Percentiles rank a stretch among this genome's conserved stretches.
phyloP scores from a whole-genome alignment of 192 early-diverging fungal species.

The Ambispora gerdemannii region DNA sequence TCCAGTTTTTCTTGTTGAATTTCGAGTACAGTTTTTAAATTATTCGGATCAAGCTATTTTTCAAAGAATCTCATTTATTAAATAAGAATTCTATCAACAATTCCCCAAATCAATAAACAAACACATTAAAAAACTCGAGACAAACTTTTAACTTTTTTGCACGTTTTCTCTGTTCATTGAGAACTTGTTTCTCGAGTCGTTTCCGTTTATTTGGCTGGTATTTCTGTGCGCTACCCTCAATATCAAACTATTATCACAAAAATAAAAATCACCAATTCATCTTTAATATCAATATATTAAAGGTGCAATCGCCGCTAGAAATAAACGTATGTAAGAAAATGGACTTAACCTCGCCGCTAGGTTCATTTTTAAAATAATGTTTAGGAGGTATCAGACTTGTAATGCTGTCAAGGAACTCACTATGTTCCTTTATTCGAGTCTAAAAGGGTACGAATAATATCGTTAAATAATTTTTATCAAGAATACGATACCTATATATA shows the following conservation, averaged over 20 bases:
- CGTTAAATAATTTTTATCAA: not conserved
- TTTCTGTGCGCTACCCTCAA: constrained; percentile 31
- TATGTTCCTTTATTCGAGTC: constrained; percentile 17
- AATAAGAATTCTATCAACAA: not conserved
- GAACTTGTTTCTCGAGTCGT: constrained; percentile 68
- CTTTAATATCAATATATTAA: no score
- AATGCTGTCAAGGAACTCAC: constrained; percentile 3
- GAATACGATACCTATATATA: not conserved
- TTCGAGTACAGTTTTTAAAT: constrained; percentile 64
- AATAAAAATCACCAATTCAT: no score
- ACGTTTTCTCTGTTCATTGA: constrained; percentile 76
- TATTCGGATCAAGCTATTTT: constrained; percentile 74
- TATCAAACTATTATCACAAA: not conserved
- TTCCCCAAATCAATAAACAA: not conserved
- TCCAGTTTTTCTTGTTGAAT: constrained; percentile 39
- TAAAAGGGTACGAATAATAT: not conserved
- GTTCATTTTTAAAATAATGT: constrained; percentile 31
- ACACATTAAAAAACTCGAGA: constrained; percentile 33
- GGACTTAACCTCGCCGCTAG: not conserved
- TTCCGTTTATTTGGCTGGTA: constrained; percentile 84
- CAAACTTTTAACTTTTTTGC: constrained; percentile 82
- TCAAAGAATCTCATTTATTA: not conserved
- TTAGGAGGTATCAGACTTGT: constrained; percentile 28
- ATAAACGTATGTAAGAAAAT: not conserved
- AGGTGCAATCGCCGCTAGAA: not conserved